Evolutionary conservation across 2,329 filamentous ascomycete genomes (phyloP).

Genomic region (Gliomastix tumulicola): DNA sequence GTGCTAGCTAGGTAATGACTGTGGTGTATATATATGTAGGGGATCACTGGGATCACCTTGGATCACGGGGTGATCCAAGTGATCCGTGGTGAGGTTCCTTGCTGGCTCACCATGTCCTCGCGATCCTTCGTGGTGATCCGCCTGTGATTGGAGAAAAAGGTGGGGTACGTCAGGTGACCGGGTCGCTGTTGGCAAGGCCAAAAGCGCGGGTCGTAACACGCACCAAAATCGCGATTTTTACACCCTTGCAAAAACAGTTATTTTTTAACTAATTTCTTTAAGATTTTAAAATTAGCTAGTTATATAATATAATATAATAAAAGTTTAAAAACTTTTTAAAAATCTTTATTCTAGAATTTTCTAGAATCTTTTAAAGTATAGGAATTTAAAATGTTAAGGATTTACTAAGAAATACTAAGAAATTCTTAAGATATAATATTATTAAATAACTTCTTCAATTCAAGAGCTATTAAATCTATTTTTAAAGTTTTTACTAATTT

Average conservation of each 20-base stretch:
- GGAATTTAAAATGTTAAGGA: background rate
- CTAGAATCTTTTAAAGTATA: background rate
- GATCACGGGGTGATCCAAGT: too few relatives aligned
- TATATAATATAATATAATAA: background rate
- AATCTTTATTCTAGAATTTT: background rate
- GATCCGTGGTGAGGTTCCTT: too few relatives aligned
- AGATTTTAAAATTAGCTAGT: background rate
- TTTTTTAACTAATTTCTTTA: background rate
- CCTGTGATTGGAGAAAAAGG: too few relatives aligned
- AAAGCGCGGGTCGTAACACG: too few relatives aligned
- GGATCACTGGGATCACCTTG: too few relatives aligned
- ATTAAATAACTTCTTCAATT: background rate
- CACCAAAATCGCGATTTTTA: background rate
- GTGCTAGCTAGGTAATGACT: too few relatives aligned
- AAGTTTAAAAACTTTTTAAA: background rate
- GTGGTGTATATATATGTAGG: too few relatives aligned
- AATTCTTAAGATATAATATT: background rate
- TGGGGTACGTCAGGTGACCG: too few relatives aligned
- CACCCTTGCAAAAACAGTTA: too few relatives aligned
- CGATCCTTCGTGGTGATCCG: too few relatives aligned
- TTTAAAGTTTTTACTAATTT: background rate
- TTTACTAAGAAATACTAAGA: background rate
- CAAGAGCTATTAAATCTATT: background rate
- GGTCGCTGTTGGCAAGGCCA: too few relatives aligned
- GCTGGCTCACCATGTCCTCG: too few relatives aligned